Evolutionary conservation across 495 filamentous ascomycete species (phyloP).

Genomic region (Penicillium canescens): DNA sequence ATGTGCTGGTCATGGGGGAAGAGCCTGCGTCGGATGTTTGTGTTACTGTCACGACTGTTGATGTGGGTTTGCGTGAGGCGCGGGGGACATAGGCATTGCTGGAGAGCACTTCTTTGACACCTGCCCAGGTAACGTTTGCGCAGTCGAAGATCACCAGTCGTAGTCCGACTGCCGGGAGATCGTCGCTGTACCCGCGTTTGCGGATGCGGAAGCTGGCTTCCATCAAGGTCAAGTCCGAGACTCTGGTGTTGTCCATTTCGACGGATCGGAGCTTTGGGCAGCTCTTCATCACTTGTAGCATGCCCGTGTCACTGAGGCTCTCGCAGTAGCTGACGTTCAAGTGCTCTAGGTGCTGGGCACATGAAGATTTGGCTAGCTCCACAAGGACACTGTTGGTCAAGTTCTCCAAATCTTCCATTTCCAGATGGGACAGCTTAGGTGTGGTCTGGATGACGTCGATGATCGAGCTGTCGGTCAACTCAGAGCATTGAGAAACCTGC

Average conservation of each 20-base stretch:
- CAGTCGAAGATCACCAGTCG: slow-evolving; percentile 89
- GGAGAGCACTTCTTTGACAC: slow-evolving; percentile 80
- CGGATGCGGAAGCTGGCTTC: slow-evolving; percentile 80
- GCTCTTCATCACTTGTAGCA: slow-evolving; percentile 77
- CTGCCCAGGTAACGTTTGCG: slow-evolving; percentile 87
- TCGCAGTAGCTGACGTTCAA: slow-evolving; percentile 91
- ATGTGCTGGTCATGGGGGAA: slow-evolving; percentile 26
- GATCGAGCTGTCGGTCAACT: slow-evolving; percentile 72
- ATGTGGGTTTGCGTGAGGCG: slow-evolving; percentile 25
- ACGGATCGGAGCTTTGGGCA: slow-evolving; percentile 69
- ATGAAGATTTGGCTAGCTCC: slow-evolving; percentile 72
- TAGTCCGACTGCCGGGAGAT: slow-evolving; percentile 61
- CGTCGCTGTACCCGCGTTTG: slow-evolving; percentile 56
- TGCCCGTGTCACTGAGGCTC: slow-evolving; percentile 76
- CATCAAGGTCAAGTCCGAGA: slow-evolving; percentile 82
- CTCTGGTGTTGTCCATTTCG: slow-evolving; percentile 91
- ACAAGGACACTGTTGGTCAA: slow-evolving; percentile 74
- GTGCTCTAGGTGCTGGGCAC: slow-evolving; percentile 68
- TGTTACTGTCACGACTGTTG: slow-evolving; percentile 28
- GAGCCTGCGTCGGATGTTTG: slow-evolving; percentile 30
- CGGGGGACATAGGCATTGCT: slow-evolving; percentile 71
- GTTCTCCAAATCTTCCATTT: slow-evolving; percentile 80
- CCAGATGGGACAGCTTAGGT: slow-evolving; percentile 78
- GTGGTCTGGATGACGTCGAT: slow-evolving; percentile 70
- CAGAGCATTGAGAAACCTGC: slow-evolving; percentile 70